Evolutionary conservation across 1,284 basidiomycete genomes (phyloP).

Genomic region (Ganoderma boninense): DNA sequence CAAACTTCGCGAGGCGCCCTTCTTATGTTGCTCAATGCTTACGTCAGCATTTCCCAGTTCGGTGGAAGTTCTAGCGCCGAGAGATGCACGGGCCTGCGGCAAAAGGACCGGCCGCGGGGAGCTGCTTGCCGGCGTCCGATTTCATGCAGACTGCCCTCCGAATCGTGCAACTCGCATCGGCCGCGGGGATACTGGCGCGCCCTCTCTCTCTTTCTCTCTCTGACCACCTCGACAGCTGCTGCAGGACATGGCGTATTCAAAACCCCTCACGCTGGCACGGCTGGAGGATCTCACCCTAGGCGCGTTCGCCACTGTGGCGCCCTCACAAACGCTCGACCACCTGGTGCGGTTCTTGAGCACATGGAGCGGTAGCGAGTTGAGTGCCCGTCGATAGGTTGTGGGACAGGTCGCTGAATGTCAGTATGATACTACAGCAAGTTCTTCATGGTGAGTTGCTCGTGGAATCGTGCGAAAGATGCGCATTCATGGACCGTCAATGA

Average conservation of each 20-base stretch:
- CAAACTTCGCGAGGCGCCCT: slow-evolving; percentile 20
- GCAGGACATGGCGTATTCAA: slow-evolving; percentile 49
- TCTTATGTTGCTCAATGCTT: slow-evolving; percentile 26
- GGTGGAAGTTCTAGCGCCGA: background rate
- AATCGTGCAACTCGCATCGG: background rate
- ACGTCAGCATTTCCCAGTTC: slow-evolving; percentile 37
- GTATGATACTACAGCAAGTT: slow-evolving; percentile 61
- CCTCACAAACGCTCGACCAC: slow-evolving; percentile 72
- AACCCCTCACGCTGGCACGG: slow-evolving; percentile 48
- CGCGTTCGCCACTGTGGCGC: slow-evolving; percentile 62
- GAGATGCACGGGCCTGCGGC: slow-evolving; percentile 3
- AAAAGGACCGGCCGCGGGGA: background rate
- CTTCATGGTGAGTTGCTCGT: slow-evolving; percentile 63
- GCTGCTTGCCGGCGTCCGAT: slow-evolving; percentile 4
- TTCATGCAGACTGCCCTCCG: background rate
- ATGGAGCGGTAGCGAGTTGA: slow-evolving; percentile 86
- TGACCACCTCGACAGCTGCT: background rate
- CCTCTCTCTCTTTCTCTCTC: background rate
- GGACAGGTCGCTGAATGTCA: slow-evolving; percentile 5
- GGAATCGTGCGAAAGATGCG: background rate
- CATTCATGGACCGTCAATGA: slow-evolving; percentile 7
- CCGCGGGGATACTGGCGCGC: background rate
- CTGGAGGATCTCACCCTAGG: slow-evolving; percentile 71
- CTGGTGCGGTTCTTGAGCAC: slow-evolving; percentile 77
- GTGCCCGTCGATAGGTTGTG: slow-evolving; percentile 32